phyloP scores from a whole-genome alignment of 495 filamentous ascomycete species.

The Lindgomyces ingoldianus region DNA sequence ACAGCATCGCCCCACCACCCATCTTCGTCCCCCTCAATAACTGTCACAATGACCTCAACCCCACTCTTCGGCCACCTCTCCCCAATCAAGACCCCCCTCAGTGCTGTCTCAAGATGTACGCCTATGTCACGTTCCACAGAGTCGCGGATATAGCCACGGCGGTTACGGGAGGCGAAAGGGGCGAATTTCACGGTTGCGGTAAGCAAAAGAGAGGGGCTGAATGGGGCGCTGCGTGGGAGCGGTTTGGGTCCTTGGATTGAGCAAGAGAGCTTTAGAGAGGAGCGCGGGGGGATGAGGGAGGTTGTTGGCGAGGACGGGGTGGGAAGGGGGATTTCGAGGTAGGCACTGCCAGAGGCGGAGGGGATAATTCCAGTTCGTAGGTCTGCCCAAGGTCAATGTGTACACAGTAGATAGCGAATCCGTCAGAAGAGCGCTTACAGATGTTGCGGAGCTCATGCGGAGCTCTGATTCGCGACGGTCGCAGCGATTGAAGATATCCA shows the following conservation, averaged over 20 bases:
- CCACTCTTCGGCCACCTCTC: slow-evolving; percentile 96
- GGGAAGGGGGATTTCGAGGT: slow-evolving; percentile 76
- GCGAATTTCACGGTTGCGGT: slow-evolving; percentile 94
- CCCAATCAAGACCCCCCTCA: slow-evolving; percentile 84
- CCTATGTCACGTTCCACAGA: slow-evolving; percentile 83
- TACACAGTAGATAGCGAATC: slow-evolving; percentile 1
- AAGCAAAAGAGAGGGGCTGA: slow-evolving; percentile 85
- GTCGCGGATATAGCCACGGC: slow-evolving; percentile 86
- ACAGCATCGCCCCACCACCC: slow-evolving; percentile 60
- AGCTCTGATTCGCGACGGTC: slow-evolving; percentile 51
- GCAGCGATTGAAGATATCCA: slow-evolving; percentile 48
- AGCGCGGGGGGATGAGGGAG: slow-evolving; percentile 48
- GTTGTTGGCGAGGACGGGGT: slow-evolving; percentile 46
- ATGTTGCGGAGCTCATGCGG: slow-evolving; percentile 75
- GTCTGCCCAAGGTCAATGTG: slow-evolving; percentile 54
- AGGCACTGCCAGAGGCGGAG: slow-evolving; percentile 90
- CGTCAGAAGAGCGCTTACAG: slow-evolving; percentile 58
- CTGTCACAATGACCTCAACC: slow-evolving; percentile 85
- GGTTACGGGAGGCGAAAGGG: slow-evolving; percentile 80
- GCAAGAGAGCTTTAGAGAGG: slow-evolving; percentile 83
- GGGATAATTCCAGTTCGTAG: slow-evolving; percentile 90
- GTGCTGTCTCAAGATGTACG: slow-evolving; percentile 85
- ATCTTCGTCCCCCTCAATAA: slow-evolving; percentile 86
- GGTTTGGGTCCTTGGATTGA: slow-evolving; percentile 92
- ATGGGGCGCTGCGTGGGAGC: slow-evolving; percentile 82